Base-by-base conservation (phyloP, 106 monocot genomes). In the Dioscorea dumetorum region DNA sequence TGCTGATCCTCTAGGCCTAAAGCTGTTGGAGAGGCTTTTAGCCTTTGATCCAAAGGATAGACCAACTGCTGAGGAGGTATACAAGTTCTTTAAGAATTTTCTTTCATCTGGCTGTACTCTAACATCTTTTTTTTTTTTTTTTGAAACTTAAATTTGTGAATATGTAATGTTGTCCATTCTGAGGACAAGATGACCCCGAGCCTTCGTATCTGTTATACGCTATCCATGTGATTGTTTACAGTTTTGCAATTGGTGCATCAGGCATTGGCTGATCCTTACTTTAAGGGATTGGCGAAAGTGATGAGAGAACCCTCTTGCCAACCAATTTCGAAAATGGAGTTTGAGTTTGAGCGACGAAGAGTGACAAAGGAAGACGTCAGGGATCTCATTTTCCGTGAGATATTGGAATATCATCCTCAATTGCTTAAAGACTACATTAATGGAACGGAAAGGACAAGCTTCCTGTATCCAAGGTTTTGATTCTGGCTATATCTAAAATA, bases 351-450 rank as follows among this genome's bases (percentile, higher is more conserved):
- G 60, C 73, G 91, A 10, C 78, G 82, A 70, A 88, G 81, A 58
- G 81, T 95, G 62, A 88, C 84, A 5, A 88, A 95, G 78, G 91
- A 91, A 33, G 91, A 95, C 50, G 74, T 95, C 23, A 66, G 80
- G 67, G 95, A 91, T 50, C 88, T 95, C 57, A 91, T 95, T 64
- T 95, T 83, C 67, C 80, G 84, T 21, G 95, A 95, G 73, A 88
- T 91, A 65, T 79, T 95, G 67, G 91, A 95, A 71, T 95, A 95
- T 66, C 91, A 95, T 78, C 95, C 95, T 50, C 85, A 95, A 54
- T 48, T 95, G 62, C 84, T 86, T 16, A 88, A 95, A 69, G 95
- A 95, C 58, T 88, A 95, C 48, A 67, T 41, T 14, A 88, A 76
- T 74, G 88, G 91, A 57, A 64, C 84, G 11, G 86, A 95, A 13